phyloP scores from a whole-genome alignment of 164 flowering plant species.

The Magnolia changhungtana region DNA sequence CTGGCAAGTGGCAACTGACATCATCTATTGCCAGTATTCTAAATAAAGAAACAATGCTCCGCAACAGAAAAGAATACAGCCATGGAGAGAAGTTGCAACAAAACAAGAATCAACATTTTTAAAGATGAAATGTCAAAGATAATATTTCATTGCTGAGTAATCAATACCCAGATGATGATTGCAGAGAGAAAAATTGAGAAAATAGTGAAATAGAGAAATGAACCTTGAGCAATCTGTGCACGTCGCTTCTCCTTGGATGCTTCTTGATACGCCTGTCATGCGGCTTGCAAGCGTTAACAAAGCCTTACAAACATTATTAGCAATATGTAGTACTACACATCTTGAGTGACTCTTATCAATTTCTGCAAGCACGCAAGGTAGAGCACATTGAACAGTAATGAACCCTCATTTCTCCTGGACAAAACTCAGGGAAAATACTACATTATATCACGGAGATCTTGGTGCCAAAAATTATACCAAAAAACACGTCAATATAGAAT shows the following conservation, averaged over 20 bases:
- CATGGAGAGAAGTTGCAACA: background rate
- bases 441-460: background rate
- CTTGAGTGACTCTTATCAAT: background rate
- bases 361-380: background rate
- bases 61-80: background rate
- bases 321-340: background rate
- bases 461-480: background rate
- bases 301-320: background rate
- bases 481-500: background rate
- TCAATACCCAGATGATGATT: background rate
- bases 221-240: conserved; percentile 98
- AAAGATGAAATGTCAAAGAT: background rate
- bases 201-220: background rate
- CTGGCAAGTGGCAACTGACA: background rate
- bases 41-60: background rate
- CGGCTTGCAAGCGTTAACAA: background rate
- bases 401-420: background rate
- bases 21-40: background rate
- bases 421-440: background rate
- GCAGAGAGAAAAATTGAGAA: background rate
- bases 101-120: background rate
- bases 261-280: conserved; percentile 87
- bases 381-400: background rate
- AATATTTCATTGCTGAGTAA: background rate
- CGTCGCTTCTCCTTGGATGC: conserved; percentile 93